Evolutionary conservation across 176 grass and related monocot genomes (phyloP).

Genomic region (Saccharum spontaneum): DNA sequence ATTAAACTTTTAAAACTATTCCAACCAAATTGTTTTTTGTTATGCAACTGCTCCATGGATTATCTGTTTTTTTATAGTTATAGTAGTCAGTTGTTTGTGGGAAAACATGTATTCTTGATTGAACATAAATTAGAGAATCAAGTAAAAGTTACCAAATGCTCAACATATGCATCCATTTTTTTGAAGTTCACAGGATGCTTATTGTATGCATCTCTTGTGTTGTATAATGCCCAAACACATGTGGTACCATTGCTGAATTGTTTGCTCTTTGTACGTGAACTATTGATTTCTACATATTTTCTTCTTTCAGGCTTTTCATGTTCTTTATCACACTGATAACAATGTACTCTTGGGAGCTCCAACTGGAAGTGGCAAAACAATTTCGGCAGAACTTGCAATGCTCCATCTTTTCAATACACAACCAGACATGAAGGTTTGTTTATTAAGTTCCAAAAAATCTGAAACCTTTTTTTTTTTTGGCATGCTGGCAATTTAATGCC

Average conservation of each 20-base stretch:
- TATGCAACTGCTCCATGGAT: background rate
- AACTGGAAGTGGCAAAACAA: constrained; percentile 96
- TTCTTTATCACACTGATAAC: constrained; percentile 83
- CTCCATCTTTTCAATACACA: constrained; percentile 95
- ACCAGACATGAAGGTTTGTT: constrained; percentile 87
- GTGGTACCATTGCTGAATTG: background rate
- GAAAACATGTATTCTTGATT: background rate
- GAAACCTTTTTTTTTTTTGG: background rate
- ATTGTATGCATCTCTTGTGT: constrained; percentile 6
- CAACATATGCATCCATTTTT: constrained; percentile 13
- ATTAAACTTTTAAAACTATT: constrained; percentile 14
- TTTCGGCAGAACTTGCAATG: constrained; percentile 97
- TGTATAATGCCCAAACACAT: constrained; percentile 16
- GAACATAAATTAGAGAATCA: background rate
- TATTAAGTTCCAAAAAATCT: constrained; percentile 4
- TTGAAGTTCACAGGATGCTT: background rate
- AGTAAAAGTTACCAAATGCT: constrained; percentile 5
- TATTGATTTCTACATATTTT: constrained; percentile 13
- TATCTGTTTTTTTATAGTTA: background rate
- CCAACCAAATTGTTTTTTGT: constrained; percentile 8
- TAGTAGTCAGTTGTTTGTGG: background rate
- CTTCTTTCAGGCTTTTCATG: constrained; percentile 80
- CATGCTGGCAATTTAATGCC: constrained; percentile 21
- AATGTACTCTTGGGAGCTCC: constrained; percentile 97
- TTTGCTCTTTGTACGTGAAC: constrained; percentile 17